Conservation (phyloP, 1,139 yeast species). For the Yamadazyma dendronema region DNA sequence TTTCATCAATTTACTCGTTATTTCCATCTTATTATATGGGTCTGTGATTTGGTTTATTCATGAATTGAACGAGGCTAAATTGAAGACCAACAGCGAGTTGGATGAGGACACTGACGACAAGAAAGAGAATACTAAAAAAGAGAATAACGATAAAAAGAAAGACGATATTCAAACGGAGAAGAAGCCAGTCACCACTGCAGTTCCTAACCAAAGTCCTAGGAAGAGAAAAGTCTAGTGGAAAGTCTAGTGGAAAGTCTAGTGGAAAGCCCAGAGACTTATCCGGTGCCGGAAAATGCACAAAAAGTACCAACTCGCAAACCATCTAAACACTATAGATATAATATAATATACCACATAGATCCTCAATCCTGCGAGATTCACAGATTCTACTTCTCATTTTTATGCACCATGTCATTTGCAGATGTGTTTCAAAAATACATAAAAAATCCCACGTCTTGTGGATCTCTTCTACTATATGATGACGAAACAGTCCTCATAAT, state of each 20-base stretch:
- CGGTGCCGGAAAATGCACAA: too few relatives aligned
- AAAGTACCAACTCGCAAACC: too few relatives aligned
- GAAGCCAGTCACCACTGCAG: background rate
- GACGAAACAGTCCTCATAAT: conserved; percentile 59
- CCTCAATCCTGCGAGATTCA: too few relatives aligned
- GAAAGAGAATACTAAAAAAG: conserved; percentile 1
- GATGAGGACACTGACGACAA: conserved; percentile 8
- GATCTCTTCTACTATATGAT: conserved; percentile 31
- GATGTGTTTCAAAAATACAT: conserved; percentile 35
- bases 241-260: too few relatives aligned
- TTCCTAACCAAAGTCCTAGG: conserved; percentile 9
- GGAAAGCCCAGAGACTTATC: too few relatives aligned
- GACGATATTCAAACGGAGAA: too few relatives aligned
- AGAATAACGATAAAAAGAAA: conserved; percentile 1
- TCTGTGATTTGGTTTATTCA: conserved; percentile 84
- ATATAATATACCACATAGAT: too few relatives aligned
- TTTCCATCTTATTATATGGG: conserved; percentile 72
- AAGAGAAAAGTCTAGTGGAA: conserved; percentile 19
- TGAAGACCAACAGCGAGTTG: conserved; percentile 22
- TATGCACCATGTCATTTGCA: conserved; percentile 36
- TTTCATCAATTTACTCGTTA: conserved; percentile 67
- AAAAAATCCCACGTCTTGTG: conserved; percentile 24
- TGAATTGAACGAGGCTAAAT: conserved; percentile 60
- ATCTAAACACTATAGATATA: too few relatives aligned
- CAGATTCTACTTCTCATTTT: too few relatives aligned